phyloP scores from a whole-genome alignment of 2,329 filamentous ascomycete genomes.

The Aspergillus sclerotialis region DNA sequence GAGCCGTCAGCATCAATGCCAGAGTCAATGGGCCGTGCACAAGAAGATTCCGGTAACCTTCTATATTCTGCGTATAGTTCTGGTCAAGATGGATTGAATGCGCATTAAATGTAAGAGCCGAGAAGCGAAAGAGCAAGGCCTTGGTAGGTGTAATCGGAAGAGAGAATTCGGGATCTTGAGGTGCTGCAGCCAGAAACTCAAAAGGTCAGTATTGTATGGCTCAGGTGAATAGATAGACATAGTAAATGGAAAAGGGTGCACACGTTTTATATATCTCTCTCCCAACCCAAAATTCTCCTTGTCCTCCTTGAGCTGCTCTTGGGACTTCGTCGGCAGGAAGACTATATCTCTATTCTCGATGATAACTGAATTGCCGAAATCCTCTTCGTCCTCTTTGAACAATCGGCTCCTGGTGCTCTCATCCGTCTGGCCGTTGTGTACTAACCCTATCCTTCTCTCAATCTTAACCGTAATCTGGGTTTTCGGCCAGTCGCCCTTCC shows the following conservation, averaged over 20 bases:
- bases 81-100: constrained; percentile 84
- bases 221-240: constrained; percentile 8
- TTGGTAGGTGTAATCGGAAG: constrained; percentile 60
- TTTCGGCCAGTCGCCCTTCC: constrained; percentile 47
- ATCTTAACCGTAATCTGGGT: constrained; percentile 56
- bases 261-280: constrained; percentile 30
- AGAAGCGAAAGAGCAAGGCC: constrained; percentile 79
- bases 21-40: constrained; percentile 83
- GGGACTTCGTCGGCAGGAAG: constrained; percentile 51
- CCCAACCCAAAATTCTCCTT: constrained; percentile 16
- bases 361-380: constrained; percentile 39
- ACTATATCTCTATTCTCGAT: constrained; percentile 57
- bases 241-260: constrained; percentile 9
- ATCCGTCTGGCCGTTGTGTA: constrained; percentile 30
- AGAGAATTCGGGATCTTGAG: constrained; percentile 46
- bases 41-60: constrained; percentile 68
- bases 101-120: constrained; percentile 84
- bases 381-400: constrained; percentile 37
- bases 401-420: constrained; percentile 33
- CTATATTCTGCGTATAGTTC: constrained; percentile 59
- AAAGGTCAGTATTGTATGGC: no score
- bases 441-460: constrained; percentile 44
- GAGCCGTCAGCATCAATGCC: constrained; percentile 64
- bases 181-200: no score
- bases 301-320: constrained; percentile 24